Conservation (phyloP, 345 rosid genomes). For the Ceriops zippeliana region DNA sequence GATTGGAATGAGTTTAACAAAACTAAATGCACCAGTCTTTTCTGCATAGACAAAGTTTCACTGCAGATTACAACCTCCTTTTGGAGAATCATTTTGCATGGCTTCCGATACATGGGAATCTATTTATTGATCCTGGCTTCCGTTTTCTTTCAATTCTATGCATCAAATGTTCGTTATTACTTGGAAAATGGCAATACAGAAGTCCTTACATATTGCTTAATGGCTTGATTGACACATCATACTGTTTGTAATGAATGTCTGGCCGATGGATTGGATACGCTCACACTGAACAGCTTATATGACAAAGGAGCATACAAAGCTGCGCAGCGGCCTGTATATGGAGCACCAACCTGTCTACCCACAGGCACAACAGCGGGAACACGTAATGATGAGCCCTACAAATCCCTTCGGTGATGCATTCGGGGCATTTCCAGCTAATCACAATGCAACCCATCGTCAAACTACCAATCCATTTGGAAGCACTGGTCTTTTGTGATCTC, state of each 20-base stretch:
- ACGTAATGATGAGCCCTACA: conserved; percentile 37
- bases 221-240: background rate
- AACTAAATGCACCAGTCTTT: no score
- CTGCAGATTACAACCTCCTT: no score
- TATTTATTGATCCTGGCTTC: no score
- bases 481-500: conserved; percentile 55
- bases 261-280: conserved; percentile 96
- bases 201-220: no score
- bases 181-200: no score
- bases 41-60: no score
- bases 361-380: conserved; percentile 41
- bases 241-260: conserved; percentile 19
- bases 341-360: conserved; percentile 51
- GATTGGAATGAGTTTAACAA: no score
- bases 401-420: conserved; percentile 81
- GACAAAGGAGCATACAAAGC: conserved; percentile 86
- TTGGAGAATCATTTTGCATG: no score
- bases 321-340: conserved; percentile 73
- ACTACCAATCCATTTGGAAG: conserved; percentile 72
- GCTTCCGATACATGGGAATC: no score
- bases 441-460: conserved; percentile 34
- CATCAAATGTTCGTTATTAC: no score
- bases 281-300: conserved; percentile 75
- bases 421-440: conserved; percentile 37
- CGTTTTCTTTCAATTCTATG: no score